Evolutionary conservation across 352 stramenopile species (phyloP).

Genomic region (Globisporangium solare): DNA sequence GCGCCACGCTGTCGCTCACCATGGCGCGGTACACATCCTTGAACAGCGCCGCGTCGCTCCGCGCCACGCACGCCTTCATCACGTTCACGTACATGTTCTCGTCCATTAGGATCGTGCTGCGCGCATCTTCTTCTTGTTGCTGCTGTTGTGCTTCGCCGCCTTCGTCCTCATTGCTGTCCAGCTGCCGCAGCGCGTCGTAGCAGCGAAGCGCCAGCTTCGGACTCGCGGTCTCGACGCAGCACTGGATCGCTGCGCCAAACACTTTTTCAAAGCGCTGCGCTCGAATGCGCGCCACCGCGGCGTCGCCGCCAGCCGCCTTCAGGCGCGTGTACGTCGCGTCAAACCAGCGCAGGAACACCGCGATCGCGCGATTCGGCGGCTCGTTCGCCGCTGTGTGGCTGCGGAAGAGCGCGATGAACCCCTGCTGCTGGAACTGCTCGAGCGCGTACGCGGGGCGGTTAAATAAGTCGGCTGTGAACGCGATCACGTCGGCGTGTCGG

Average conservation of each 20-base stretch:
- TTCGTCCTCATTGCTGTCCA: not conserved
- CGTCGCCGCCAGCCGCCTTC: not conserved
- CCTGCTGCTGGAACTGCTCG: slow-evolving; percentile 51
- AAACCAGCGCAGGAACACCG: slow-evolving; percentile 40
- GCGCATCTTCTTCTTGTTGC: too few species aligned
- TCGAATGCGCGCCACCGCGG: not conserved
- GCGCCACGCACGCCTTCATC: slow-evolving; percentile 43
- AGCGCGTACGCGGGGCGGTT: slow-evolving; percentile 22
- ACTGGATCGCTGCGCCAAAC: slow-evolving; percentile 69
- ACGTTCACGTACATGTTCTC: slow-evolving; percentile 82
- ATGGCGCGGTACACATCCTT: slow-evolving; percentile 54
- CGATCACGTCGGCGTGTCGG: slow-evolving; percentile 24
- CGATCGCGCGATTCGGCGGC: slow-evolving; percentile 9
- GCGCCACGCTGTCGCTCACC: slow-evolving; percentile 36
- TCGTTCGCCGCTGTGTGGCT: slow-evolving; percentile 18
- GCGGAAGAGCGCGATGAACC: slow-evolving; percentile 55
- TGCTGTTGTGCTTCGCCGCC: not conserved
- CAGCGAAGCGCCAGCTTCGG: slow-evolving; percentile 48
- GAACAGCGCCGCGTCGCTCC: slow-evolving; percentile 36
- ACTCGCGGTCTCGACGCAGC: slow-evolving; percentile 36
- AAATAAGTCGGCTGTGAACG: slow-evolving; percentile 36
- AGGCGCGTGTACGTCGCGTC: slow-evolving; percentile 4
- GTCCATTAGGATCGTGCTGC: slow-evolving; percentile 24
- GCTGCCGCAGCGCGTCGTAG: slow-evolving; percentile 27
- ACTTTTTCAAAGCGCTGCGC: slow-evolving; percentile 39